These are phyloP conservation scores for Pholiota conissans DNA, from an alignment of 768 basidiomycete species.

Conservation along the genomic window DNA sequence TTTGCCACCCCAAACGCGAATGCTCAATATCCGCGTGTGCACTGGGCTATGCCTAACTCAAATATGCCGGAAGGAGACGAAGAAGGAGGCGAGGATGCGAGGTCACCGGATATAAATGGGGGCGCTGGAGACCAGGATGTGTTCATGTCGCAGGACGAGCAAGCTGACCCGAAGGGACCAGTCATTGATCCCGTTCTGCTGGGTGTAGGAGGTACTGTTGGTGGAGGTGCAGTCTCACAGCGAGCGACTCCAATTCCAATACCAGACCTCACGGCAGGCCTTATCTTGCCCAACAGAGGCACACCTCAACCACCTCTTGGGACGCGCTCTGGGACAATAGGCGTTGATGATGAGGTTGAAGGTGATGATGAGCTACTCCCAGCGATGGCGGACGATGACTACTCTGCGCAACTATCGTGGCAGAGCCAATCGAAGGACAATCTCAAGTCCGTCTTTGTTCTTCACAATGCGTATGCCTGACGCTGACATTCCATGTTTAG, in stretches of 20 bases:
- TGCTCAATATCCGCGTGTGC: conserved; percentile 36
- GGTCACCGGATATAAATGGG: not conserved
- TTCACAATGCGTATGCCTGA: not conserved
- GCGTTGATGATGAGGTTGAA: conserved; percentile 57
- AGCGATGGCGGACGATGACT: conserved; percentile 88
- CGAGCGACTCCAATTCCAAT: conserved; percentile 17
- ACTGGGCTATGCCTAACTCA: conserved; percentile 32
- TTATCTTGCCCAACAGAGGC: conserved; percentile 16
- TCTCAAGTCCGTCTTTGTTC: conserved; percentile 53
- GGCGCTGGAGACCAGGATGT: not conserved
- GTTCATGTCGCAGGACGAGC: not conserved
- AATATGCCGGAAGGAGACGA: conserved; percentile 1
- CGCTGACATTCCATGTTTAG: conserved; percentile 34
- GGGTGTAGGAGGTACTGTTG: conserved; percentile 10
- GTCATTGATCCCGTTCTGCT: conserved; percentile 26
- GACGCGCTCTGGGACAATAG: conserved; percentile 9
- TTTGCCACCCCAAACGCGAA: conserved; percentile 9
- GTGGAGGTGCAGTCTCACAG: conserved; percentile 3
- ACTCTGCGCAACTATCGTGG: conserved; percentile 80
- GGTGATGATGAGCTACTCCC: conserved; percentile 79
- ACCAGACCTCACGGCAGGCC: conserved; percentile 13
- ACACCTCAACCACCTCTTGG: conserved; percentile 15
- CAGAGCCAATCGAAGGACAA: conserved; percentile 90
- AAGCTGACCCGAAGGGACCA: not conserved
- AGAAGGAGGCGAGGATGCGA: conserved; percentile 1